Base-by-base conservation (phyloP, 768 basidiomycete genomes). In the Hysterangium stoloniferum region DNA sequence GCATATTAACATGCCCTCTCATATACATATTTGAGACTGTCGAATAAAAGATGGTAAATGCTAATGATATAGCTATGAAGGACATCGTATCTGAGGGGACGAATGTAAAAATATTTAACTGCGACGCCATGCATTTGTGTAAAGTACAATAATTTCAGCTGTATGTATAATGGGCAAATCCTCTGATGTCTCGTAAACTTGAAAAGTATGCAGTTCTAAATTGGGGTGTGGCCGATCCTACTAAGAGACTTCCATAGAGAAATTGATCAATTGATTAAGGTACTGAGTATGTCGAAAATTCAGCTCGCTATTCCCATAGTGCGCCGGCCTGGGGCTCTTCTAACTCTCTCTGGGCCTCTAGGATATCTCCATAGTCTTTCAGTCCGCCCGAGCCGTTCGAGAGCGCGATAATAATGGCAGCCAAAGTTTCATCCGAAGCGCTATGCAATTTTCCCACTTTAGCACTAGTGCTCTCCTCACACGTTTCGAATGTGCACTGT, bases 331-430 rank as follows among this genome's bases (percentile, higher is more conserved):
- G 69, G 46, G 68, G 70, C 52, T 67, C 71, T 43, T 76, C 73
- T 52, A 52, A 55, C 7, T 58, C 59, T 40, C 77, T 66, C 35
- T 70, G 56, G 28, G 66, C 64, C 50, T 68, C 70, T 31, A 78
- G 65, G 1, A 74, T 71, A 47, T 68, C 66, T 19, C 34, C 25
- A 50, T 82, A 82, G 58, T 83, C 80, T 46, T 71, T 71, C 33
- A 83, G 60, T 24, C 78, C 72, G 4, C 76, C 79, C 8, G 80
- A 80, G 35, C 80, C 82, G 53, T 75, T 82, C 11, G 81, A 80
- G 66, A 83, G 71, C 15, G 78, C 79, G 2, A 83, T 63, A 28
- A 68, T 70, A 27, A 82, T 69, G 15, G 77, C 78, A 15, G 79
- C 79, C 44, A 82, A 69, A 13, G 76, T 77, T 58, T 79, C 81